These are phyloP conservation scores for Phialophora expanda DNA, from an alignment of 2,329 filamentous ascomycete species.

Conservation along the genomic window DNA sequence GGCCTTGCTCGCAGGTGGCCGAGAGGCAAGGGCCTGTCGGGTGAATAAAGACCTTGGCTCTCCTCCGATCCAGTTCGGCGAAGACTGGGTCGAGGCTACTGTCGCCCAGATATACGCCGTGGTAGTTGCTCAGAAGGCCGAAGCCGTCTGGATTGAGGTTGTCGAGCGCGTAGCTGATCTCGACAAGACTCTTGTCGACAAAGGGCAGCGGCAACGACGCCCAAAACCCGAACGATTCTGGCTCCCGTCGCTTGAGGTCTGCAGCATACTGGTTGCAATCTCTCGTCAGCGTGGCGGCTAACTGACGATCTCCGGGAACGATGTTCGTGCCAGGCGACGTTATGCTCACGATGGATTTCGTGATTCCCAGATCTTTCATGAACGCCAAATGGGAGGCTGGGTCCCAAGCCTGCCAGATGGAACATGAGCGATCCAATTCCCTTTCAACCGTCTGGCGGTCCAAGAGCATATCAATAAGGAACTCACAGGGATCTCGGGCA, in stretches of 20 bases:
- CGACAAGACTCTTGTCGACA: constrained; percentile 52
- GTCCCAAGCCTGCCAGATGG: constrained; percentile 49
- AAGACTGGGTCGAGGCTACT: constrained; percentile 53
- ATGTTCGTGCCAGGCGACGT: constrained; percentile 59
- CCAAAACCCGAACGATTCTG: constrained; percentile 56
- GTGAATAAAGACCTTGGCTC: constrained; percentile 19
- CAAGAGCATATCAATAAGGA: too few species aligned
- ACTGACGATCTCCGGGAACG: constrained; percentile 43
- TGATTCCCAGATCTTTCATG: constrained; percentile 56
- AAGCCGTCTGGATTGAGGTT: constrained; percentile 56
- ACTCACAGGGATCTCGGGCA: constrained; percentile 16
- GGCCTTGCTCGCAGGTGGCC: not conserved
- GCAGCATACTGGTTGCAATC: constrained; percentile 42
- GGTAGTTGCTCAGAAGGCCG: constrained; percentile 57
- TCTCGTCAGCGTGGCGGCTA: constrained; percentile 46
- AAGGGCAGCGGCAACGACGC: constrained; percentile 60
- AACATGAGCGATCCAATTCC: constrained; percentile 27
- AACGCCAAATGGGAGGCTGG: constrained; percentile 53
- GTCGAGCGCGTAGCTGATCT: constrained; percentile 52
- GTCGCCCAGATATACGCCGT: constrained; percentile 60
- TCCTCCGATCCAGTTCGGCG: constrained; percentile 34
- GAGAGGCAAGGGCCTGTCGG: constrained; percentile 48
- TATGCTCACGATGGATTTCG: constrained; percentile 59
- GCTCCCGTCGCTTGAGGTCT: constrained; percentile 33
- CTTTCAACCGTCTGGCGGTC: not conserved